Base-by-base conservation (phyloP, 352 stramenopile species). In the Phytophthora ohioensis region DNA sequence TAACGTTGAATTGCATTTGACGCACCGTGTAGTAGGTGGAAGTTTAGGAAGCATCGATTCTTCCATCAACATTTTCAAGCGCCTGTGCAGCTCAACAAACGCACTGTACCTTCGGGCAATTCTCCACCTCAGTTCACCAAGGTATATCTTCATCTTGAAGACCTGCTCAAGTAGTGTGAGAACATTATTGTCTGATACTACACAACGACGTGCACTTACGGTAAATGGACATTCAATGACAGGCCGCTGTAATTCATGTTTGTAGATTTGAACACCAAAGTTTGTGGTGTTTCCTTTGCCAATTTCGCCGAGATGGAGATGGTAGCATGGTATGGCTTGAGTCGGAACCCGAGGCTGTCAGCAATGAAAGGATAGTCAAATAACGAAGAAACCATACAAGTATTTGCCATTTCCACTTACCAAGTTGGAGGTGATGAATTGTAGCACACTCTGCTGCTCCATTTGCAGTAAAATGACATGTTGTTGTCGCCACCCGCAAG, bases 61-160 rank as follows among this genome's bases (percentile, higher is more conserved):
- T 7, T 64, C 30, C 4, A 66, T 17, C 12, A 77, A 4, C 8
- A 55, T 47, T 34, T 32, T 45, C 17, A 87, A 55, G 2, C 68
- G 63, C 5, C 36, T 30, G 32, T 90, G 79, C 0, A 91, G 74
- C 21, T 59, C 48, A 4, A 57, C 69, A 71, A 91, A 91, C 9
- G 84, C 76, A 9, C 78, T 69, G 62, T 81, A 91, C 21, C 84
- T 72, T 34, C 78, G 64, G 4, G 73, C 42, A 31, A 91, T 81
- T 35, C 67, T 56, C 84, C 84, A 91, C 15, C 60, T 69, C 41
- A 88, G 55, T 15, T 78, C 57, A 11, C 70, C 69, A 13, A 88
- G 67, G 5, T 52, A 52, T 3, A 91, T 61, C 13, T 84, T 63
- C 30, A 91, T 63, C 10, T 67, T 72, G 48, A 86, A 92, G 2